Conservation (phyloP, 2,329 filamentous ascomycete species). For the Nectriaceae sp. region DNA sequence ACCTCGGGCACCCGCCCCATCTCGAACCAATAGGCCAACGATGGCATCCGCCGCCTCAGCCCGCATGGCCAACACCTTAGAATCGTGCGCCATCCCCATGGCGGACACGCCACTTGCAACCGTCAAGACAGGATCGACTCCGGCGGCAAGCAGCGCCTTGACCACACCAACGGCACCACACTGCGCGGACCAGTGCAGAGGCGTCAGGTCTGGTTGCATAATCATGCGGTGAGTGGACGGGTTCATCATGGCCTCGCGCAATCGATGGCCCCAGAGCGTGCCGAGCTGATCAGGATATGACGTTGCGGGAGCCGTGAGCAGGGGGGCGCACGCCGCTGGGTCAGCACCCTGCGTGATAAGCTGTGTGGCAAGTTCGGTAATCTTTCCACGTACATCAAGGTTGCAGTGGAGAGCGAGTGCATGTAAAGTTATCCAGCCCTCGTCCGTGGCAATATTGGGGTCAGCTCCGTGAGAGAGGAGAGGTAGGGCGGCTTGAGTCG, state of each 20-base stretch:
- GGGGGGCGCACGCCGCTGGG: too few relatives aligned
- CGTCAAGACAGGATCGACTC: not conserved
- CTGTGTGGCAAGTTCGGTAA: slow-evolving; percentile 1
- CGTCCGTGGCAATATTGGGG: slow-evolving; percentile 13
- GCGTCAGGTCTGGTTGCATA: not conserved
- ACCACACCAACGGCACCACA: not conserved
- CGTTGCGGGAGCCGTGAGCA: not conserved
- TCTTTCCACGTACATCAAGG: not conserved
- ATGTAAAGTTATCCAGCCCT: slow-evolving; percentile 25
- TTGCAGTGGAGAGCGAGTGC: slow-evolving; percentile 11
- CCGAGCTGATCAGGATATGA: not conserved
- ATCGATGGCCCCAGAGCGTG: not conserved
- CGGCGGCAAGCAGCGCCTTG: not conserved
- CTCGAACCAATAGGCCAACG: not conserved
- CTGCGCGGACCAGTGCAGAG: not conserved
- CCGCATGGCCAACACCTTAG: not conserved
- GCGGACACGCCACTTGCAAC: not conserved
- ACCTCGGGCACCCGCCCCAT: not conserved
- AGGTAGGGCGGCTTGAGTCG: slow-evolving; percentile 4
- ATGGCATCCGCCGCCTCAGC: not conserved
- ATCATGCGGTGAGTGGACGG: not conserved
- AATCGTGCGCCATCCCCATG: not conserved
- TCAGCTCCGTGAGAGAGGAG: slow-evolving; percentile 21
- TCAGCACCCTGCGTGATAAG: slow-evolving; percentile 1
- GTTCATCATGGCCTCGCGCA: not conserved